phyloP scores from a whole-genome alignment of 2,329 filamentous ascomycete genomes.

The Alternaria ethzedia region DNA sequence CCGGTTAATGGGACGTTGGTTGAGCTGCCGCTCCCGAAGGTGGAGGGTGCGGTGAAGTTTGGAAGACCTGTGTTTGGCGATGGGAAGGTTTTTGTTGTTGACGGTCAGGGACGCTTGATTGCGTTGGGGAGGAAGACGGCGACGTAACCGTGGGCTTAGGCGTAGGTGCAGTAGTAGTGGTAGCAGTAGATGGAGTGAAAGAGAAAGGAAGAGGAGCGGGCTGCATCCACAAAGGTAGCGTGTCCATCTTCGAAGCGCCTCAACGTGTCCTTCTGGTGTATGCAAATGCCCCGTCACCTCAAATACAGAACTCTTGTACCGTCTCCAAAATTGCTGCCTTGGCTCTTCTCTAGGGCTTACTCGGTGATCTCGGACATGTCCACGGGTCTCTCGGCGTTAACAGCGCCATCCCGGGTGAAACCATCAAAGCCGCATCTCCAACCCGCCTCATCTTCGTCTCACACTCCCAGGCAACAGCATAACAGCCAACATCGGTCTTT shows the following conservation, averaged over 20 bases:
- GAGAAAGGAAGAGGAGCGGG: neutral
- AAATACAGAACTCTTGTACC: neutral
- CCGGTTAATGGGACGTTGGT: constrained; percentile 47
- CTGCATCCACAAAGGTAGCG: constrained; percentile 9
- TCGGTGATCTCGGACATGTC: neutral
- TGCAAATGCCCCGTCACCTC: neutral
- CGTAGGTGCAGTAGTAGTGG: neutral
- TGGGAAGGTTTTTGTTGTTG: constrained; percentile 32
- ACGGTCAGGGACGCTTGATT: constrained; percentile 19
- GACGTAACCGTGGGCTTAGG: neutral
- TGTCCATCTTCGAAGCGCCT: neutral
- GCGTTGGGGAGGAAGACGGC: constrained; percentile 3
- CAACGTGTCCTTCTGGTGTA: neutral
- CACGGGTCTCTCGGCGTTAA: neutral
- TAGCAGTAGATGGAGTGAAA: neutral
- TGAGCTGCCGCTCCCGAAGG: constrained; percentile 46
- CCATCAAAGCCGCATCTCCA: neutral
- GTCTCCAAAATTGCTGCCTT: neutral
- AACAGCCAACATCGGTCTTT: neutral
- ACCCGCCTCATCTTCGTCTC: neutral
- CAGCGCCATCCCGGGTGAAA: neutral
- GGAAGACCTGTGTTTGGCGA: constrained; percentile 51
- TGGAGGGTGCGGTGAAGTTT: constrained; percentile 51
- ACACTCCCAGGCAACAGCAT: constrained; percentile 6
- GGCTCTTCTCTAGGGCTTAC: neutral